A percentile compares a stretch with the other conserved stretches of the same genome.
Conservation (phyloP, 352 stramenopile species). For the Blastocystis sp. region DNA sequence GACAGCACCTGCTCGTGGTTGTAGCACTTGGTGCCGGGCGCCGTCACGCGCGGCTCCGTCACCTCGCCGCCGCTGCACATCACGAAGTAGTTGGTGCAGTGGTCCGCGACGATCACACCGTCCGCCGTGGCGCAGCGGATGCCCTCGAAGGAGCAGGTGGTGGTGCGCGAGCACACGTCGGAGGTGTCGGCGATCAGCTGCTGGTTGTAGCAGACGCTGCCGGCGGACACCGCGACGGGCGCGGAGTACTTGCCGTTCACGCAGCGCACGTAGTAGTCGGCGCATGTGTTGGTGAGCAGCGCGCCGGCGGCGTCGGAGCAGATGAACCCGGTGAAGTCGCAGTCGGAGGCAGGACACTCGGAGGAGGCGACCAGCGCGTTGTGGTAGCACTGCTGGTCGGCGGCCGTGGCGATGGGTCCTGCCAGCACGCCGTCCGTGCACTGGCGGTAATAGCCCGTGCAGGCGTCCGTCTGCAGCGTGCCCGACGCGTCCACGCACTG, state of each 20-base stretch:
- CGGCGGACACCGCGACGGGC: slow-evolving; percentile 29
- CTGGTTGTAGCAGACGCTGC: slow-evolving; percentile 63
- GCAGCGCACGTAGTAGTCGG: slow-evolving; percentile 55
- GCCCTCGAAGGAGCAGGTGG: slow-evolving; percentile 51
- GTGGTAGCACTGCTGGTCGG: slow-evolving; percentile 27
- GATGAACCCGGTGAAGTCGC: slow-evolving; percentile 63
- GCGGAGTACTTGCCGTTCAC: slow-evolving; percentile 57
- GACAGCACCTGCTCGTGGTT: slow-evolving; percentile 60
- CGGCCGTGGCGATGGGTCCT: background rate
- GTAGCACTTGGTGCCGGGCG: slow-evolving; percentile 62
- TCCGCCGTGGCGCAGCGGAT: slow-evolving; percentile 41
- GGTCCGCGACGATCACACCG: slow-evolving; percentile 35
- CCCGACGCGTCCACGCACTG: slow-evolving; percentile 26
- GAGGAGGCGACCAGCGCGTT: slow-evolving; percentile 22
- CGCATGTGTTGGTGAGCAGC: slow-evolving; percentile 18
- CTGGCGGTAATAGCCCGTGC: slow-evolving; percentile 10
- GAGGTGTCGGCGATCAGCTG: slow-evolving; percentile 6
- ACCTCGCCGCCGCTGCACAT: slow-evolving; percentile 53
- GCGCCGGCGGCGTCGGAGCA: slow-evolving; percentile 36
- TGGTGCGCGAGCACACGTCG: background rate
- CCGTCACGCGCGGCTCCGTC: slow-evolving; percentile 26
- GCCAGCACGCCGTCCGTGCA: slow-evolving; percentile 29
- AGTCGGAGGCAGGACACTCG: slow-evolving; percentile 11
- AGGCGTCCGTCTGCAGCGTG: slow-evolving; percentile 9
- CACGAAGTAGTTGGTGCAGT: slow-evolving; percentile 59